phyloP scores from a whole-genome alignment of 2,329 filamentous ascomycete species.

The Verticillium klebahnii region DNA sequence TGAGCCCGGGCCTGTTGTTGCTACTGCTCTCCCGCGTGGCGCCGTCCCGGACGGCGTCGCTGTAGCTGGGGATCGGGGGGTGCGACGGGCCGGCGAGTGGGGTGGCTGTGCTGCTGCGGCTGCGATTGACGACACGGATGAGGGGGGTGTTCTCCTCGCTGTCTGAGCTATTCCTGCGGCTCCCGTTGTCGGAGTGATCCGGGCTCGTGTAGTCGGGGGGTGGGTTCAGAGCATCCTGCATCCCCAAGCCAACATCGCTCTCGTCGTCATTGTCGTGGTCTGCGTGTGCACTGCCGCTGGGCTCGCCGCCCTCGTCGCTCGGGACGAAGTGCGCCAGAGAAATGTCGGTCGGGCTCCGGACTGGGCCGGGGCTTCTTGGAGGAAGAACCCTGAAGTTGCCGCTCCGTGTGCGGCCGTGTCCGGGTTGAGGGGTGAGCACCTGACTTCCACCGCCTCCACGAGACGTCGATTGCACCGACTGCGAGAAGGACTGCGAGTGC shows the following conservation, averaged over 20 bases:
- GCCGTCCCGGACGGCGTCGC: slow-evolving; percentile 62
- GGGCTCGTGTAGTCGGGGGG: slow-evolving; percentile 71
- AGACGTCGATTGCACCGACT: slow-evolving; percentile 31
- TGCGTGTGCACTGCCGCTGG: slow-evolving; percentile 38
- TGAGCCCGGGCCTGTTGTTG: slow-evolving; percentile 19
- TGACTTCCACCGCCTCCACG: slow-evolving; percentile 27
- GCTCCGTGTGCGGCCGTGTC: slow-evolving; percentile 68
- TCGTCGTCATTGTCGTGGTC: slow-evolving; percentile 21
- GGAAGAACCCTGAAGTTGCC: slow-evolving; percentile 72
- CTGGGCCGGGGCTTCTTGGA: slow-evolving; percentile 82
- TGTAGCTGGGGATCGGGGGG: slow-evolving; percentile 79
- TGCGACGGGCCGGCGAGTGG: slow-evolving; percentile 24
- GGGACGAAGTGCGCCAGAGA: slow-evolving; percentile 82
- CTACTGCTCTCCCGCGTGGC: slow-evolving; percentile 41
- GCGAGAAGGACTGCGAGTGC: slow-evolving; percentile 40
- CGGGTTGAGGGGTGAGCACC: slow-evolving; percentile 46
- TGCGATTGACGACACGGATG: slow-evolving; percentile 46
- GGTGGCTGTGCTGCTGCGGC: slow-evolving; percentile 43
- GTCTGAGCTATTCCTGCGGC: slow-evolving; percentile 52
- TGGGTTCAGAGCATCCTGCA: slow-evolving; percentile 55
- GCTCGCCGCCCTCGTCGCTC: slow-evolving; percentile 67
- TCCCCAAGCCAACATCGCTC: slow-evolving; percentile 33
- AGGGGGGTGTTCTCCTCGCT: slow-evolving; percentile 53
- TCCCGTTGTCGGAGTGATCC: slow-evolving; percentile 52
- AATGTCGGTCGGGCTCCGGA: slow-evolving; percentile 91